Evolutionary conservation across 768 basidiomycete genomes (phyloP).

Genomic region (Hortiboletus campestris): DNA sequence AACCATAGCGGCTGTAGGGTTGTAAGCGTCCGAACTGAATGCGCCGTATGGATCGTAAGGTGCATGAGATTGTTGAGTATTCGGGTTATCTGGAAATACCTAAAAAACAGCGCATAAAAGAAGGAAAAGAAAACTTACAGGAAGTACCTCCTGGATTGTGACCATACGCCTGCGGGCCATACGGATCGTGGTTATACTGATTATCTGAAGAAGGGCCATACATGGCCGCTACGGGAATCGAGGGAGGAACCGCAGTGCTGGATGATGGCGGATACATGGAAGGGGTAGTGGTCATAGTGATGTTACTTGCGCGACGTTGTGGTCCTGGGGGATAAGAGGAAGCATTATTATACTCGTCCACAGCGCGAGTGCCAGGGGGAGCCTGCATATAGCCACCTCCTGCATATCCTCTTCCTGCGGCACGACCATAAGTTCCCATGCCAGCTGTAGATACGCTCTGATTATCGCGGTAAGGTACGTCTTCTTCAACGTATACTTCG

Average conservation of each 20-base stretch:
- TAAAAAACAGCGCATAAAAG: neutral
- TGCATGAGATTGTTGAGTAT: slow-evolving; percentile 49
- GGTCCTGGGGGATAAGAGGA: slow-evolving; percentile 46
- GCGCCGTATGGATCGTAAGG: slow-evolving; percentile 52
- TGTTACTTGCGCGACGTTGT: slow-evolving; percentile 39
- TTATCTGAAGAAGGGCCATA: slow-evolving; percentile 22
- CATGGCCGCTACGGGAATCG: slow-evolving; percentile 7
- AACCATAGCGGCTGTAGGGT: slow-evolving; percentile 23
- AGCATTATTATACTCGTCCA: slow-evolving; percentile 70
- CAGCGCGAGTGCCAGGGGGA: slow-evolving; percentile 60
- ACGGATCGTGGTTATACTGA: slow-evolving; percentile 29
- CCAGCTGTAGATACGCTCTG: slow-evolving; percentile 23
- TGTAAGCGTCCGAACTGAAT: slow-evolving; percentile 43
- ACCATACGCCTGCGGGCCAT: slow-evolving; percentile 42
- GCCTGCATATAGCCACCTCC: slow-evolving; percentile 67
- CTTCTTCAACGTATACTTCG: slow-evolving; percentile 54
- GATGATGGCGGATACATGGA: slow-evolving; percentile 36
- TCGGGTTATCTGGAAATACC: slow-evolving; percentile 48
- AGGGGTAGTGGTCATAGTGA: slow-evolving; percentile 41
- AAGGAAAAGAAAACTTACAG: slow-evolving; percentile 40
- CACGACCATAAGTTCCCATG: slow-evolving; percentile 32
- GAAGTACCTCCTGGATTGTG: slow-evolving; percentile 52
- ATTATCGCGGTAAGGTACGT: slow-evolving; percentile 35
- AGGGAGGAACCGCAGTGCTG: slow-evolving; percentile 19
- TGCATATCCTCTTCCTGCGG: slow-evolving; percentile 35